Conservation (phyloP, 345 rosid species). For the Bretschneidera sinensis region DNA sequence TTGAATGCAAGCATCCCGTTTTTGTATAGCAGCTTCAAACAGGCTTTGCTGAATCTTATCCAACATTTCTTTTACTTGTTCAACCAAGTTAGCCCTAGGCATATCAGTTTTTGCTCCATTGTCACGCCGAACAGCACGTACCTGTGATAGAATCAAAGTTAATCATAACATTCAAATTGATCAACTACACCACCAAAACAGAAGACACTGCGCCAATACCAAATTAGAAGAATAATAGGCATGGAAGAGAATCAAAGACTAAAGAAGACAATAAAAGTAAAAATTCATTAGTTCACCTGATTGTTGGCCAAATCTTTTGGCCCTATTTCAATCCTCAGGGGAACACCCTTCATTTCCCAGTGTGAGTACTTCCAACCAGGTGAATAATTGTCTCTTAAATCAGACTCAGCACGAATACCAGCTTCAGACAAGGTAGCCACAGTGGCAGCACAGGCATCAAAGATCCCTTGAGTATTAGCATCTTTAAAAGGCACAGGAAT, state of each 20-base stretch:
- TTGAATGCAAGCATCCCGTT: slow-evolving; percentile 69
- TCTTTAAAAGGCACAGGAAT: slow-evolving; percentile 94
- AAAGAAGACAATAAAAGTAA: neutral
- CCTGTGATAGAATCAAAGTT: slow-evolving; percentile 38
- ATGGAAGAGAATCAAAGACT: neutral
- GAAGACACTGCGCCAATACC: neutral
- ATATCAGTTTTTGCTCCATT: slow-evolving; percentile 63
- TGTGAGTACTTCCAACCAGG: slow-evolving; percentile 99
- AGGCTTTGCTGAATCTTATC: slow-evolving; percentile 65
- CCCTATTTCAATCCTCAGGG: slow-evolving; percentile 93
- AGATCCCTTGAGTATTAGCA: slow-evolving; percentile 78
- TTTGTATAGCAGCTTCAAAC: slow-evolving; percentile 59
- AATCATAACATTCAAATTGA: neutral
- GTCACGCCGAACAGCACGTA: slow-evolving; percentile 85
- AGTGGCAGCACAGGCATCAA: slow-evolving; percentile 78
- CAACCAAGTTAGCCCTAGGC: slow-evolving; percentile 50
- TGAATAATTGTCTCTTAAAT: slow-evolving; percentile 83
- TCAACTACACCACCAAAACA: too few relatives aligned
- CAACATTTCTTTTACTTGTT: slow-evolving; percentile 50
- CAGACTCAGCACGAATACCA: slow-evolving; percentile 74
- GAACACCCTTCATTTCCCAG: slow-evolving; percentile 99
- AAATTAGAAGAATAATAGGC: neutral
- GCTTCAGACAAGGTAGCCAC: slow-evolving; percentile 58
- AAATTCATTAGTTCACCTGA: slow-evolving; percentile 41
- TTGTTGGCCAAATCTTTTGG: slow-evolving; percentile 81